These are phyloP conservation scores for Leccinum barrowsii DNA, from an alignment of 768 basidiomycete genomes.

Conservation along the genomic window DNA sequence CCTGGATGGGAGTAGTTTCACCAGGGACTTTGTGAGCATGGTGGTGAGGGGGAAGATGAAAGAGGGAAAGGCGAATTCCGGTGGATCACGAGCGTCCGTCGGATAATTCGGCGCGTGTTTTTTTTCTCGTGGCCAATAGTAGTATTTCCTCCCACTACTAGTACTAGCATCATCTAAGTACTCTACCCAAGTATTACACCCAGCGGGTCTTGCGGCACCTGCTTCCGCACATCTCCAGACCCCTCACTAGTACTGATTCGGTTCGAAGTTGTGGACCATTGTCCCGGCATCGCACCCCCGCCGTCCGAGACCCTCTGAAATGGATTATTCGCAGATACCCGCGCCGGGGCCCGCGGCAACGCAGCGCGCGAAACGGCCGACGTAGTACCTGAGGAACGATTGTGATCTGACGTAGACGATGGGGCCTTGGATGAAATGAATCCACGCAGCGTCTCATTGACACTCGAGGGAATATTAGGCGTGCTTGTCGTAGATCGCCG, in stretches of 20 bases:
- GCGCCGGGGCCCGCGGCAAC: constrained; percentile 21
- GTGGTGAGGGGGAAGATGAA: constrained; percentile 21
- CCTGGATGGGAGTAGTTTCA: constrained; percentile 32
- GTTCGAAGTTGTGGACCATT: constrained; percentile 1
- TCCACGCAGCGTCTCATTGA: constrained; percentile 23
- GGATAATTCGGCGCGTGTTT: constrained; percentile 15
- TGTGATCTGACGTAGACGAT: constrained; percentile 7
- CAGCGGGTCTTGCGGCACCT: constrained; percentile 25
- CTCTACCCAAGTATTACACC: constrained; percentile 25
- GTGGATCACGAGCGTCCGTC: constrained; percentile 12
- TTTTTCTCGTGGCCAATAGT: constrained; percentile 12
- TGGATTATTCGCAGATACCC: constrained; percentile 28
- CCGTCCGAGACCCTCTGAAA: constrained; percentile 24
- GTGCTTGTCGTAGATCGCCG: constrained; percentile 14
- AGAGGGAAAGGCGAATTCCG: constrained; percentile 9
- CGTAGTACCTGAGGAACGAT: constrained; percentile 12
- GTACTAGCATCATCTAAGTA: neutral
- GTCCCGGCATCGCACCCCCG: neutral
- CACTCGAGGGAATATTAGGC: constrained; percentile 11
- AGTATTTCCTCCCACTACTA: neutral
- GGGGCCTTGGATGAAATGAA: constrained; percentile 14
- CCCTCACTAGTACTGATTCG: constrained; percentile 2
- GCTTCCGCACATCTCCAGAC: constrained; percentile 10
- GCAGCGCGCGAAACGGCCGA: constrained; percentile 11
- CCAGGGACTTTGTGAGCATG: constrained; percentile 68